A percentile compares a stretch with the other conserved stretches of the same genome.
Conservation (phyloP, 441 rosid species). For the Erodium moschatum region DNA sequence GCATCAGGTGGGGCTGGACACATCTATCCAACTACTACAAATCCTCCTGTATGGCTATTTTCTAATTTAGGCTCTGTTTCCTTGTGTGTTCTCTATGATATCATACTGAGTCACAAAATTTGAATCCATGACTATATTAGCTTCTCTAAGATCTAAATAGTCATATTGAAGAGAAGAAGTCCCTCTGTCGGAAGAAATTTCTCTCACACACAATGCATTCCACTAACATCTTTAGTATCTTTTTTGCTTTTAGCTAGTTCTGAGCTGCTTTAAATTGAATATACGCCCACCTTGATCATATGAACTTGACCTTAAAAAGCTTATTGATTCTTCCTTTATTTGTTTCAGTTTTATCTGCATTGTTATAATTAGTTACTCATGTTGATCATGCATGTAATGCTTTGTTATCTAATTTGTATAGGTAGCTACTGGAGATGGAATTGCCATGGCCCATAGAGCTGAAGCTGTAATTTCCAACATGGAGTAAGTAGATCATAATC, state of each 20-base stretch:
- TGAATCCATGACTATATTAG: neutral
- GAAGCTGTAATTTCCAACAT: conserved; percentile 91
- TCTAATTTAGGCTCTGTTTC: neutral
- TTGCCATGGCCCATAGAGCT: conserved; percentile 94
- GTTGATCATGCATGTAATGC: neutral
- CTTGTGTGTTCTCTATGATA: neutral
- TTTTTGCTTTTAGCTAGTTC: too few relatives aligned
- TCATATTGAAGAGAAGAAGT: neutral
- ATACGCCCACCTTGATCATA: too few relatives aligned
- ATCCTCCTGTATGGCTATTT: conserved; percentile 55
- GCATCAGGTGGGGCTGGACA: conserved; percentile 99
- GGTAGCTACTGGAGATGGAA: conserved; percentile 99
- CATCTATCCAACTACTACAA: conserved; percentile 84
- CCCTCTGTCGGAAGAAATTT: neutral
- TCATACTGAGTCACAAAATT: neutral
- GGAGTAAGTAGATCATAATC: conserved; percentile 59
- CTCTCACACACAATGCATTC: neutral
- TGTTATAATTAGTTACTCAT: neutral
- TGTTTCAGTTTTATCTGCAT: too few relatives aligned
- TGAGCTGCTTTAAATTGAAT: too few relatives aligned
- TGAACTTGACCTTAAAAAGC: too few relatives aligned
- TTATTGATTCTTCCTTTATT: neutral
- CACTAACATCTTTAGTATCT: too few relatives aligned
- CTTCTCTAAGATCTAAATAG: neutral
- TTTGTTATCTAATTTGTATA: conserved; percentile 22